Evolutionary conservation across 768 basidiomycete genomes (phyloP), one percentile per base, ranked within the genome.

Genomic region (Glaciozyma martinii): DNA sequence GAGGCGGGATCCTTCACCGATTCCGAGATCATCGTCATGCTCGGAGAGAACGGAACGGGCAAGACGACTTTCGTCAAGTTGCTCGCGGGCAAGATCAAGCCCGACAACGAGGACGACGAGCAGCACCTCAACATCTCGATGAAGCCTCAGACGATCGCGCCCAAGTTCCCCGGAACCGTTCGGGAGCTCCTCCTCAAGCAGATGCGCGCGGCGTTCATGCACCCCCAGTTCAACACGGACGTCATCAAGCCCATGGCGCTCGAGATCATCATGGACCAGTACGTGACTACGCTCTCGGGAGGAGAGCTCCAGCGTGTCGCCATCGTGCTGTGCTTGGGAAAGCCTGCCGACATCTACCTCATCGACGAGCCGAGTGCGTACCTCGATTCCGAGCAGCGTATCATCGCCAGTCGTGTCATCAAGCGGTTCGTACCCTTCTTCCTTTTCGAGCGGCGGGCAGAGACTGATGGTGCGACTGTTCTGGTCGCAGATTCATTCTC

Each of bases 321-420:
- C 61, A 97, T 98, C 73, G 88, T 90, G 29, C 82, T 98, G 61
- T 90, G 90, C 1, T 81, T 98, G 18, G 94, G 94, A 83, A 75
- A 77, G 56, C 78, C 78, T 12, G 80, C 80, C 50, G 80, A 86
- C 61, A 89, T 98, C 43, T 95, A 97, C 78, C 84, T 99, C 57
- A 85, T 99, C 59, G 95, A 99, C 76, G 95, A 99, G 76, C 94
- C 94, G 10, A 65, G 66, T 19, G 88, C 87, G 77, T 94, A 93
- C 86, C 80, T 99, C 72, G 95, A 99, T 76, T 97, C 94, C 40
- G 95, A 99, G 76, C 95, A 99, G 77, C 95, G 95, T 85, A 98
- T 99, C 76, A 90, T 93, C 70, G 89, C 94, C 23, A 86, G 87
- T 75, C 94, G 97, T 76, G 92, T 98, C 73, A 98, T 99, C 80